Evolutionary conservation across 495 filamentous ascomycete genomes (phyloP), one percentile per base, ranked within the genome.

Genomic region (Chaetomium fimeti): DNA sequence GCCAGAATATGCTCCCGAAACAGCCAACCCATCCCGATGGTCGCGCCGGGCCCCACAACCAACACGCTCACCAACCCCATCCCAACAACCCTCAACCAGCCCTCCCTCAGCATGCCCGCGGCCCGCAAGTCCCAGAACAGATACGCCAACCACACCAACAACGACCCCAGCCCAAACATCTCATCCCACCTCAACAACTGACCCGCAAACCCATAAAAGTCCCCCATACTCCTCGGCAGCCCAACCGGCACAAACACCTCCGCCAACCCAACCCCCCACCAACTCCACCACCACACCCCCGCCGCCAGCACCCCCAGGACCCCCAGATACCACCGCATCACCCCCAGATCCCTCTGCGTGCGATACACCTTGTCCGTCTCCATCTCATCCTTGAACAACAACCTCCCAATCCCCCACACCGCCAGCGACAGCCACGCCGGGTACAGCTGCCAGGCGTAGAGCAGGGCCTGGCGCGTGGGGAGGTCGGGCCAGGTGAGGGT

Each of bases 401-500:
- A 8, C 20, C 42, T 32, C 15, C 15, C 55, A 1, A 62, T 3
- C 16, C 28, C 38, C 13, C 22, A 54, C 28, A 57, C 45, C 5
- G 48, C 40, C 6, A 61, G 5, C 0, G 68, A 20, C 12, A 60
- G 8, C 52, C 47, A 67, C 13, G 63, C 42, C 0, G 68, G 64
- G 25, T 55, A 67, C 3, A 63, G 51, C 55, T 67, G 65, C 68
- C 64, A 67, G 29, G 57, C 5, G 22, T 45, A 70, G 32, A 66
- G 24, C 22, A 42, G 32, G 7, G 7, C 16, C 27, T 67, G 65
- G 24, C 56, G 29, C 7, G n/a, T 4, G 20, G 20, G 5, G n/a
- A 62, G 52, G 47, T 69, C 79, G 6, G 87, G 79, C 83, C 83
- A 87, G 78, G 86, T 85, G 75, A 84, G 85, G 67, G 87, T 78